Percentiles rank a stretch among this genome's conserved stretches.
Evolutionary conservation across 2,329 filamentous ascomycete species (phyloP).

Genomic region (Cadophora malorum): DNA sequence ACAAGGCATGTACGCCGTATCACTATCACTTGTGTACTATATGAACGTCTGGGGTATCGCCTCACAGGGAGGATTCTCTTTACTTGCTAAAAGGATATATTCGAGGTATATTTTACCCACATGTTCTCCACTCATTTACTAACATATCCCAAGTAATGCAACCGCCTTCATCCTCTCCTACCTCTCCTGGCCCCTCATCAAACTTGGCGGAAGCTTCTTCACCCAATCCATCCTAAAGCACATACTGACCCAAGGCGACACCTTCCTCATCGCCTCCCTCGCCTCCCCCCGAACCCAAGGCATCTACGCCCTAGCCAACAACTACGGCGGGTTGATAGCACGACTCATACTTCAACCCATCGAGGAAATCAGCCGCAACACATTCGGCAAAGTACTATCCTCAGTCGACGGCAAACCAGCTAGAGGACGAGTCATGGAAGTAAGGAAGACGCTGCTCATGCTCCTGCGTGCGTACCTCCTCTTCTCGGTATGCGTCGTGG

Average conservation of each 20-base stretch:
- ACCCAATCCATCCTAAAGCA: constrained; percentile 91
- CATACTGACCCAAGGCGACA: constrained; percentile 91
- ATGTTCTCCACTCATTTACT: background rate
- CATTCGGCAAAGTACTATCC: constrained; percentile 82
- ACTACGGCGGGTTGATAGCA: constrained; percentile 89
- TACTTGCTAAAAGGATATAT: constrained; percentile 58
- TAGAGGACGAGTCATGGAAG: constrained; percentile 48
- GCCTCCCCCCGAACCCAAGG: constrained; percentile 83
- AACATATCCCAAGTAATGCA: constrained; percentile 28
- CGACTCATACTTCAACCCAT: constrained; percentile 92
- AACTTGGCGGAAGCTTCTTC: constrained; percentile 81
- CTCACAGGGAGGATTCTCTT: constrained; percentile 67
- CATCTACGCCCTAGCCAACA: constrained; percentile 90
- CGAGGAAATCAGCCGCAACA: constrained; percentile 88
- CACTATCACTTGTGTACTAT: constrained; percentile 74
- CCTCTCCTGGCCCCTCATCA: constrained; percentile 74
- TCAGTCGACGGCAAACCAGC: constrained; percentile 40
- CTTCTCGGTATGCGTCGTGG: constrained; percentile 70
- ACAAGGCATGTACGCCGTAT: constrained; percentile 76
- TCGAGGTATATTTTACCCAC: constrained; percentile 37
- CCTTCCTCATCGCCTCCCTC: constrained; percentile 81
- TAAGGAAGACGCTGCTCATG: constrained; percentile 60
- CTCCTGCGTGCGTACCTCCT: constrained; percentile 78
- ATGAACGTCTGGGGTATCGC: constrained; percentile 65
- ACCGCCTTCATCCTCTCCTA: constrained; percentile 40